Evolutionary conservation across 2,329 filamentous ascomycete species (phyloP).

Genomic region (Sclerotinia nivalis): DNA sequence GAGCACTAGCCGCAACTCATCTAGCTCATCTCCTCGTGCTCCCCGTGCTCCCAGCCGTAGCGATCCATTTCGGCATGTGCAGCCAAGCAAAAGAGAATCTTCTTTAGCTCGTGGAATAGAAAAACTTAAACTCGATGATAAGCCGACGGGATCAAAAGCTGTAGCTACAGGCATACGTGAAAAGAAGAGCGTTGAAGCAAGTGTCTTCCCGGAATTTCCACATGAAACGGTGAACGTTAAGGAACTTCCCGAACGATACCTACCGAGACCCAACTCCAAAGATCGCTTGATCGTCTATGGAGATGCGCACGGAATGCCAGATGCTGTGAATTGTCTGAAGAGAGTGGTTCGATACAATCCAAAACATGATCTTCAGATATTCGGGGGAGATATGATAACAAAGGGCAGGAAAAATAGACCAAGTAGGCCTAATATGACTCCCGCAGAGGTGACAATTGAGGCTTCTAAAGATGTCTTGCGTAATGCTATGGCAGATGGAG

Average conservation of each 20-base stretch:
- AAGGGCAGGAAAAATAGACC: not conserved
- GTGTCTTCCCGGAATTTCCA: not conserved
- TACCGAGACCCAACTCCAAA: not conserved
- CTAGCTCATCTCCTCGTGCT: not conserved
- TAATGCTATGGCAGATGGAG: not conserved
- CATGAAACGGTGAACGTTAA: not conserved
- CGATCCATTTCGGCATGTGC: not conserved
- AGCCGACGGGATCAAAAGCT: not conserved
- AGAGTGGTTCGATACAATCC: not conserved
- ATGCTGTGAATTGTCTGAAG: not conserved
- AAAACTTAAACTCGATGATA: not conserved
- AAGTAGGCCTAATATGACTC: not conserved
- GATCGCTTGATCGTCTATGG: not conserved
- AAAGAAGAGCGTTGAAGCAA: not conserved
- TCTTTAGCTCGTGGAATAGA: not conserved
- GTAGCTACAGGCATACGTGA: not conserved
- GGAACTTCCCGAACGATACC: not conserved
- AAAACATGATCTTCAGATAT: not conserved
- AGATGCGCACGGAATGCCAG: not conserved
- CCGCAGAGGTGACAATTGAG: not conserved
- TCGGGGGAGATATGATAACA: slow-evolving; percentile 4
- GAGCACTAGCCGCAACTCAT: not conserved
- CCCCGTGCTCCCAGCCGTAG: not conserved
- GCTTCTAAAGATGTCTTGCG: not conserved
- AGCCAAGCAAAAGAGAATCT: not conserved